These are phyloP conservation scores for Rhizophora mangle DNA, from an alignment of 345 rosid species.

Conservation along the genomic window DNA sequence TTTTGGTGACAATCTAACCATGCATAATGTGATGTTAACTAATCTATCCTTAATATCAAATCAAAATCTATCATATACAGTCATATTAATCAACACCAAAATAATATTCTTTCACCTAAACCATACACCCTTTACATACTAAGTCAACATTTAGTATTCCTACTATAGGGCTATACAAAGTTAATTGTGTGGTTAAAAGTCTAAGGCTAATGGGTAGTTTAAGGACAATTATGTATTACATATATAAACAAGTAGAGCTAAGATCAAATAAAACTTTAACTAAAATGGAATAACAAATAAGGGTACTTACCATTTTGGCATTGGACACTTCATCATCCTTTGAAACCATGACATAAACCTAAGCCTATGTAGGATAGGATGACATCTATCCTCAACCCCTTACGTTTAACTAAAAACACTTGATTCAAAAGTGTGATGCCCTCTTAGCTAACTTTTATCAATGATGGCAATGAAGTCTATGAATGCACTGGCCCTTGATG, in stretches of 20 bases:
- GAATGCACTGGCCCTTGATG: too few species aligned
- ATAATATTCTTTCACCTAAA: not conserved
- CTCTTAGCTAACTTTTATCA: not conserved
- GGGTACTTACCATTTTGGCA: not conserved
- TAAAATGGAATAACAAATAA: not conserved
- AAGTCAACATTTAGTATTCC: not conserved
- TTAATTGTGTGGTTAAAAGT: not conserved
- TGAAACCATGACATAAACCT: not conserved
- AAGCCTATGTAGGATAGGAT: not conserved
- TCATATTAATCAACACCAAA: not conserved
- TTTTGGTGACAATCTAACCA: not conserved
- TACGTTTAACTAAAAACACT: not conserved
- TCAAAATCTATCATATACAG: not conserved
- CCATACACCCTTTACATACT: not conserved
- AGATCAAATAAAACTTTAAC: not conserved
- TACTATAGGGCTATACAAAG: not conserved
- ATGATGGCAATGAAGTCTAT: not conserved
- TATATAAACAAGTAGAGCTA: not conserved
- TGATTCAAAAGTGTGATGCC: not conserved
- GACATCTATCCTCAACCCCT: not conserved
- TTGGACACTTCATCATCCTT: not conserved
- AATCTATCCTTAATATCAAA: not conserved
- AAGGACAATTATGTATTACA: not conserved
- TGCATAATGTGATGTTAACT: not conserved
- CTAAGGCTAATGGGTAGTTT: not conserved